phyloP scores from a whole-genome alignment of 176 grass and related monocot genomes.

The Ensete ventricosum region DNA sequence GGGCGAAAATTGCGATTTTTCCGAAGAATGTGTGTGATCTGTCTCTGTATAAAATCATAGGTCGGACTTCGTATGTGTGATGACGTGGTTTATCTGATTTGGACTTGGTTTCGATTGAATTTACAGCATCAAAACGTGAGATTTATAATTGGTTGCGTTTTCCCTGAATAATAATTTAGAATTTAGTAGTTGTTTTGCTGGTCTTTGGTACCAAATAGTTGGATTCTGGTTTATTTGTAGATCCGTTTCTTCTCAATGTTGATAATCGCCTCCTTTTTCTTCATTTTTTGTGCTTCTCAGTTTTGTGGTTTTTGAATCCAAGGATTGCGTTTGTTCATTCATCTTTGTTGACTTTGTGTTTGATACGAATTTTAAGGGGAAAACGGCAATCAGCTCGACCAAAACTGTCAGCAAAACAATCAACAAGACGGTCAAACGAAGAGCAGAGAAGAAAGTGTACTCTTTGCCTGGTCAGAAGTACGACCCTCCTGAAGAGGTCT shows the following conservation, averaged over 20 bases:
- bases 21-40: not conserved
- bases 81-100: not conserved
- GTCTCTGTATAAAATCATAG: not conserved
- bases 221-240: not conserved
- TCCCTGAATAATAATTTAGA: not conserved
- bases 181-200: not conserved
- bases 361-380: conserved; percentile 22
- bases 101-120: not conserved
- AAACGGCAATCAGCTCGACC: conserved; percentile 27
- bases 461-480: conserved; percentile 84
- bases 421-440: conserved; percentile 29
- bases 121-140: not conserved
- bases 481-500: conserved; percentile 78
- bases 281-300: not conserved
- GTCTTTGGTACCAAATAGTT: no score
- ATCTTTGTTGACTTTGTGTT: not conserved
- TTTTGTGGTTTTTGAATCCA: not conserved
- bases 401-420: conserved; percentile 32
- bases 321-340: not conserved
- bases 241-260: not conserved
- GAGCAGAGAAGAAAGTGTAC: conserved; percentile 77
- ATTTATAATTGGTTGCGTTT: not conserved
- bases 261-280: not conserved
- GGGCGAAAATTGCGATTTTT: not conserved
- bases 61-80: not conserved